Conservation (phyloP, 2,329 filamentous ascomycete genomes). For the Phialemoniopsis sp. region DNA sequence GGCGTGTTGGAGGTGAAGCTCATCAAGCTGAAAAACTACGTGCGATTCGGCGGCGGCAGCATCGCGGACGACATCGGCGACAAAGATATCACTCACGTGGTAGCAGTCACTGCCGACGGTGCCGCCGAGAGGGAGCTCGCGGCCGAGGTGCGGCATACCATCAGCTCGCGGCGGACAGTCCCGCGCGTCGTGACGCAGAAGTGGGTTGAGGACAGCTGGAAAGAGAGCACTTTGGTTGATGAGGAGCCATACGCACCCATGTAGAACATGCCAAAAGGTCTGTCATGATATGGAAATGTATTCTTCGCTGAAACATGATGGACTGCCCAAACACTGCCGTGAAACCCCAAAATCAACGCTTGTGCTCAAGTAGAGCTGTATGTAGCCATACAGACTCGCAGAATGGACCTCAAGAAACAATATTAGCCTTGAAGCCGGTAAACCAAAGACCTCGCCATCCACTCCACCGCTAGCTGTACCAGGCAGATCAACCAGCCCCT, state of each 20-base stretch:
- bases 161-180: slow-evolving; percentile 43
- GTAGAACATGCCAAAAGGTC: slow-evolving; percentile 2
- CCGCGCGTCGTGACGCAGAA: slow-evolving; percentile 64
- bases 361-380: too few species aligned
- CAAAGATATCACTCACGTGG: slow-evolving; percentile 65
- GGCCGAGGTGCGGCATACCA: slow-evolving; percentile 36
- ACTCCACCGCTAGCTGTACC: too few species aligned
- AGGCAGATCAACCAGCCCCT: too few species aligned
- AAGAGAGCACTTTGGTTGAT: slow-evolving; percentile 71
- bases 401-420: too few species aligned
- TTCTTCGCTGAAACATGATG: background rate
- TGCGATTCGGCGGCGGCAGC: slow-evolving; percentile 66
- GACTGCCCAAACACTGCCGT: too few species aligned
- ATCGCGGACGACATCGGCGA: slow-evolving; percentile 48
- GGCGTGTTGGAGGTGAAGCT: slow-evolving; percentile 24
- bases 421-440: too few species aligned
- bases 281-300: background rate
- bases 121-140: slow-evolving; percentile 32
- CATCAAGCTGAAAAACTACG: slow-evolving; percentile 47
- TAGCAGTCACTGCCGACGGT: slow-evolving; percentile 47
- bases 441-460: too few species aligned
- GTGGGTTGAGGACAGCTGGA: slow-evolving; percentile 83
- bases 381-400: too few species aligned
- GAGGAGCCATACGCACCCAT: slow-evolving; percentile 58
- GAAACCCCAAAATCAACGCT: too few species aligned